Evolutionary conservation across 331 rosid species (phyloP), one percentile per base, ranked within the genome.

Genomic region (Pyrus hybrid): DNA sequence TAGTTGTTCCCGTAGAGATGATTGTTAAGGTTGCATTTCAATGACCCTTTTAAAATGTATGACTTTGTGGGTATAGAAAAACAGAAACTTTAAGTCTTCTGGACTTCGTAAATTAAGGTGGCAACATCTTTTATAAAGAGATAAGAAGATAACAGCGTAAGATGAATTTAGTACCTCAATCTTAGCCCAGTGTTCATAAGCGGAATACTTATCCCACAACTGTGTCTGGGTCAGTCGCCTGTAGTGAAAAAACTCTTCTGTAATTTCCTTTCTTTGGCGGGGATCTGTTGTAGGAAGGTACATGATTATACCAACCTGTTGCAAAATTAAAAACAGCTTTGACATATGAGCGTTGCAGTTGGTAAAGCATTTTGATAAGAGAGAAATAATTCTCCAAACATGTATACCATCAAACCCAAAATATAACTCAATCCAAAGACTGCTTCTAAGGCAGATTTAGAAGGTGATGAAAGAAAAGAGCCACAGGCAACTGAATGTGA

Each of bases 131-230:
- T 63, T 20, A 18, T 13, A 10, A 65, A 5, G 70, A 33, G 26
- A 20, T 20, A 20, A 3, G 9, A 30, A 68, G 66, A 30, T 3
- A 68, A 26, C 1, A n/a, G 26, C 32, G n/a, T 35, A 11, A 41
- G 37, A 82, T 70, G 56, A 17, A 62, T 67, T 68, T 23, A 49
- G 29, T 86, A 90, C 99, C 99, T 94, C 99, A 72, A 94, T 85
- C 88, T 92, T 92, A 74, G 99, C 97, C 99, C 99, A 94, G 72
- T 94, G 99, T 80, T 94, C 99, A 84, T 80, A 94, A 32, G 91
- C 96, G 8, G 88, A 86, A 83, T 89, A 92, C 45, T 62, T 81
- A 84, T 89, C 96, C 97, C 99, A 90, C 83, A 94, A 76, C 65
- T 33, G 81, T 41, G 77, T 30, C 75, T 84, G 91, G 62, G 91